phyloP scores from a whole-genome alignment of 768 basidiomycete species.

The Tricholoma matsutake region DNA sequence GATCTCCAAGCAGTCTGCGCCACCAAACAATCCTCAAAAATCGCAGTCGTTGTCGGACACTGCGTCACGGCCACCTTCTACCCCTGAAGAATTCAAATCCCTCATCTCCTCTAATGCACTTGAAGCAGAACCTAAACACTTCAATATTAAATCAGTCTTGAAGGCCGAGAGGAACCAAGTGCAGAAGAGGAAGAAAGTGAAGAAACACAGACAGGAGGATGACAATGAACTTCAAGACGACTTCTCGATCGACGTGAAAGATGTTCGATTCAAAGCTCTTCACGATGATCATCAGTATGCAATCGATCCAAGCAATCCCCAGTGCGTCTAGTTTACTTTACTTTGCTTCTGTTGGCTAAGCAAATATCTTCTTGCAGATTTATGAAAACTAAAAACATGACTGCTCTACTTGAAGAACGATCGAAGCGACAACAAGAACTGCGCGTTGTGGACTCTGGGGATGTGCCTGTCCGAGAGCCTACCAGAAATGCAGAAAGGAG shows the following conservation, averaged over 20 bases:
- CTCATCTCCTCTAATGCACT: constrained; percentile 56
- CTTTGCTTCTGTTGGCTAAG: constrained; percentile 4
- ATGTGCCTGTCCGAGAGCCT: constrained; percentile 8
- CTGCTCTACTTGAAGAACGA: constrained; percentile 81
- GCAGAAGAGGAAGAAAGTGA: constrained; percentile 41
- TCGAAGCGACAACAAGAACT: constrained; percentile 53
- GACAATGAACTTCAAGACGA: constrained; percentile 74
- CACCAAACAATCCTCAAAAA: constrained; percentile 3
- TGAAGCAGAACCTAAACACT: constrained; percentile 65
- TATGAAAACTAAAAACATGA: constrained; percentile 92
- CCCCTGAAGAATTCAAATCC: constrained; percentile 63
- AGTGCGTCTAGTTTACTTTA: constrained; percentile 50
- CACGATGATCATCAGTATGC: constrained; percentile 91
- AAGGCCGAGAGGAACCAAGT: constrained; percentile 74
- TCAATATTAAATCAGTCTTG: constrained; percentile 86
- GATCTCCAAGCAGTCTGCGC: not conserved
- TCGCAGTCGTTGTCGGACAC: constrained; percentile 11
- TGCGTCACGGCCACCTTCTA: constrained; percentile 38
- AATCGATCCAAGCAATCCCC: constrained; percentile 94
- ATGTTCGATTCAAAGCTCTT: constrained; percentile 83
- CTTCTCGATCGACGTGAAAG: constrained; percentile 81
- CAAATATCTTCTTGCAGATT: constrained; percentile 48
- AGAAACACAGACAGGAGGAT: constrained; percentile 40
- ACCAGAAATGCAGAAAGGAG: constrained; percentile 24
- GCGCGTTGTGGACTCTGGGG: constrained; percentile 15